Conservation (phyloP, 495 filamentous ascomycete genomes). For the Hypoxylon crocopeplum region DNA sequence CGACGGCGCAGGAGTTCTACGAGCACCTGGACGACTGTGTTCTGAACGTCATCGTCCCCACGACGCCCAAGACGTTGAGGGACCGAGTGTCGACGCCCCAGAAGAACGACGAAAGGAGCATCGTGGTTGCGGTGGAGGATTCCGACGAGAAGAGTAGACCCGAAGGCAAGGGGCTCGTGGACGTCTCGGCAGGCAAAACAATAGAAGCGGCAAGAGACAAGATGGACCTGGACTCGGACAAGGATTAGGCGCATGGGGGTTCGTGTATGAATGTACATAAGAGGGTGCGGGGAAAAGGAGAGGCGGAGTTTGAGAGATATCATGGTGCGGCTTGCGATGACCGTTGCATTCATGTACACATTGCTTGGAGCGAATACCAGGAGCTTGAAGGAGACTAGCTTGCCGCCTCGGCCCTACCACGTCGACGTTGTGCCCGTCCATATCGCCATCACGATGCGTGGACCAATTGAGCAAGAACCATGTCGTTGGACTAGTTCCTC, state of each 20-base stretch:
- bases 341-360: slow-evolving; percentile 27
- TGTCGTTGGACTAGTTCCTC: too few relatives aligned
- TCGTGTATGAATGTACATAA: slow-evolving; percentile 18
- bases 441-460: not conserved
- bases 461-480: too few relatives aligned
- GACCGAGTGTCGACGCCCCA: slow-evolving; percentile 63
- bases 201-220: slow-evolving; percentile 22
- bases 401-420: not conserved
- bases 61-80: slow-evolving; percentile 70
- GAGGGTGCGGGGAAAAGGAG: slow-evolving; percentile 12
- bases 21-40: slow-evolving; percentile 99
- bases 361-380: slow-evolving; percentile 14
- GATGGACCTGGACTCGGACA: slow-evolving; percentile 38
- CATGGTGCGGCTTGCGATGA: slow-evolving; percentile 15
- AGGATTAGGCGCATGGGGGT: slow-evolving; percentile 17
- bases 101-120: slow-evolving; percentile 48
- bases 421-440: not conserved
- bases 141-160: slow-evolving; percentile 60
- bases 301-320: slow-evolving; percentile 17
- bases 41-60: slow-evolving; percentile 90
- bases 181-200: slow-evolving; percentile 3
- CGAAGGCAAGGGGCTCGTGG: slow-evolving; percentile 24
- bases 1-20: slow-evolving; percentile 95
- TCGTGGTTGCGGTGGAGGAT: slow-evolving; percentile 66
- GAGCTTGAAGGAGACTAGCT: slow-evolving; percentile 4